Evolutionary conservation across 1,284 basidiomycete species (phyloP), one percentile per base, ranked within the genome.

Genomic region (Tilletia setariae): DNA sequence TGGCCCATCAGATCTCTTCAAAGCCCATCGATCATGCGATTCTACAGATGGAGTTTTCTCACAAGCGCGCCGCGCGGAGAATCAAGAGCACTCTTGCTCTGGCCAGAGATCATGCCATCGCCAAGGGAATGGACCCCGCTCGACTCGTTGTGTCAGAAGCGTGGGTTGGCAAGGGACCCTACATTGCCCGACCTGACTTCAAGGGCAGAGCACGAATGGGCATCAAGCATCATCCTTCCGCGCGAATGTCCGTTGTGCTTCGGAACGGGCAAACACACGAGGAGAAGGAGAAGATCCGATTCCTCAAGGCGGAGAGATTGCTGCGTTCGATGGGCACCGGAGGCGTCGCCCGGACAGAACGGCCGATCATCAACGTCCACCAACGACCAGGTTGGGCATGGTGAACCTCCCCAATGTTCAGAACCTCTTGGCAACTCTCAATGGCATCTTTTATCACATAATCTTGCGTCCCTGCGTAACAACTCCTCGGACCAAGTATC

Each of bases 11-110:
- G 83, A 92, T 98, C 74, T 86, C 91, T 9, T 77, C 77, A 1
- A 76, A 80, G 63, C 79, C 79, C 2, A 78, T 82, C 70, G 94
- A 97, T 84, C 89, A 91, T 79, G 94, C 95, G 30, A 94, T 98
- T 79, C 85, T 98, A 65, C 95, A 98, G 82, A 95, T 98, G 91
- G 88, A 91, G 81, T 96, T 97, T 83, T 91, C 90, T 75, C 89
- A 94, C 83, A 97, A 97, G 84, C 87, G 93, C 16, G 92, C 91
- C 11, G 90, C 91, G 68, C 87, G 86, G 59, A 89, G 92, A 71
- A 88, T 98, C 68, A 90, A 93, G 87, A 91, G 89, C 75, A 94
- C 94, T 86, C 86, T 98, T 61, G 90, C 88, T 4, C 87, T 92
- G 2, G 94, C 94, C 9, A 90, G 92, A 78, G 89, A 93, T 78